Conservation (phyloP, 805 yeast genomes). For the Pichia thaimueangensis region DNA sequence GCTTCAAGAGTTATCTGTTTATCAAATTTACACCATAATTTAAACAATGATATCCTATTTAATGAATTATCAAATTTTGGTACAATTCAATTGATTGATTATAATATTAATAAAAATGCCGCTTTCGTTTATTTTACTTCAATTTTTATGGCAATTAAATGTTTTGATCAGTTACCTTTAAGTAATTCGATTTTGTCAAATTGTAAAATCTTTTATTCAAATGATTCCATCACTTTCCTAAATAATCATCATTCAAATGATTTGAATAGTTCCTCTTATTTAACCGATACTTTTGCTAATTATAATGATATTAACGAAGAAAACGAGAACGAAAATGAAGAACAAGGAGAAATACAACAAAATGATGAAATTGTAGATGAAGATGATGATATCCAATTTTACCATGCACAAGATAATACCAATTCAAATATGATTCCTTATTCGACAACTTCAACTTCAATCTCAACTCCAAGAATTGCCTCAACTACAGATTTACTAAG, state of each 20-base stretch:
- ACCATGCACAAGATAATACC: too few relatives aligned
- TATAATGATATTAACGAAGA: not conserved
- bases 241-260: not conserved
- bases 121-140: slow-evolving; percentile 37
- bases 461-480: slow-evolving; percentile 21
- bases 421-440: slow-evolving; percentile 15
- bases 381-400: too few relatives aligned
- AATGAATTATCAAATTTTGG: slow-evolving; percentile 36
- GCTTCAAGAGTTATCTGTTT: slow-evolving; percentile 28
- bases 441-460: slow-evolving; percentile 24
- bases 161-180: slow-evolving; percentile 34
- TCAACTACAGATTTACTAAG: slow-evolving; percentile 5
- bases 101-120: slow-evolving; percentile 19
- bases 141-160: slow-evolving; percentile 40
- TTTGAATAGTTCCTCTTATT: not conserved
- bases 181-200: slow-evolving; percentile 19
- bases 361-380: too few relatives aligned
- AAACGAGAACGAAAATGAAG: not conserved
- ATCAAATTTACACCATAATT: slow-evolving; percentile 17
- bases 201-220: slow-evolving; percentile 26
- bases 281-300: not conserved
- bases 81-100: slow-evolving; percentile 33
- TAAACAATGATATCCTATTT: slow-evolving; percentile 17
- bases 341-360: too few relatives aligned
- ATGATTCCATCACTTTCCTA: slow-evolving; percentile 15